phyloP scores from a whole-genome alignment of 495 filamentous ascomycete genomes.

The Xylaria cubensis region DNA sequence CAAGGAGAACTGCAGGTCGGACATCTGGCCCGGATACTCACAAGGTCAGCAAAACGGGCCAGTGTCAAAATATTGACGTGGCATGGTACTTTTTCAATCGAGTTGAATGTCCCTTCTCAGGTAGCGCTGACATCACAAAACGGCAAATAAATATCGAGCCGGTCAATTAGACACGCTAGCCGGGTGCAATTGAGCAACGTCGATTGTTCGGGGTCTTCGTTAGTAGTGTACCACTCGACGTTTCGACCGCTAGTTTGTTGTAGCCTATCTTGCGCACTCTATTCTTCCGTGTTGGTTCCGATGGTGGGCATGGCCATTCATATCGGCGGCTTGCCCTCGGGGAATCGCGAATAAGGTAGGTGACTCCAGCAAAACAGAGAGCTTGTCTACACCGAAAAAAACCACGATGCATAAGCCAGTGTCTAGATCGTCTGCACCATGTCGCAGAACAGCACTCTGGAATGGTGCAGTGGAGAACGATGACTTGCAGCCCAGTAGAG shows the following conservation, averaged over 20 bases:
- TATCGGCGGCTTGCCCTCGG: neutral
- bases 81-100: slow-evolving; percentile 21
- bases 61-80: slow-evolving; percentile 30
- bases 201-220: slow-evolving; percentile 12
- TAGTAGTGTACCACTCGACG: slow-evolving; percentile 15
- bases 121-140: slow-evolving; percentile 23
- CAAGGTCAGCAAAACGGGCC: slow-evolving; percentile 25
- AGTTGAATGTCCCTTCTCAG: neutral
- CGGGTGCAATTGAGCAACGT: slow-evolving; percentile 1
- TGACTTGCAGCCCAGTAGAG: slow-evolving; percentile 31
- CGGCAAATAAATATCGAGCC: slow-evolving; percentile 12
- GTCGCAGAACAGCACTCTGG: slow-evolving; percentile 7
- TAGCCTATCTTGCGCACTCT: slow-evolving; percentile 7
- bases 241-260: slow-evolving; percentile 23
- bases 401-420: slow-evolving; percentile 16
- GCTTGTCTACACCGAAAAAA: slow-evolving; percentile 27
- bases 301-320: slow-evolving; percentile 24
- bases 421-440: slow-evolving; percentile 18
- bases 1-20: slow-evolving; percentile 30
- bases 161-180: neutral
- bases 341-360: neutral
- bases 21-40: slow-evolving; percentile 26
- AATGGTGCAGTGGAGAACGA: slow-evolving; percentile 23
- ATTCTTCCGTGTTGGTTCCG: neutral
- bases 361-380: slow-evolving; percentile 16